Conservation (phyloP, 2,329 filamentous ascomycete species). For the Mariannaea elegans region DNA sequence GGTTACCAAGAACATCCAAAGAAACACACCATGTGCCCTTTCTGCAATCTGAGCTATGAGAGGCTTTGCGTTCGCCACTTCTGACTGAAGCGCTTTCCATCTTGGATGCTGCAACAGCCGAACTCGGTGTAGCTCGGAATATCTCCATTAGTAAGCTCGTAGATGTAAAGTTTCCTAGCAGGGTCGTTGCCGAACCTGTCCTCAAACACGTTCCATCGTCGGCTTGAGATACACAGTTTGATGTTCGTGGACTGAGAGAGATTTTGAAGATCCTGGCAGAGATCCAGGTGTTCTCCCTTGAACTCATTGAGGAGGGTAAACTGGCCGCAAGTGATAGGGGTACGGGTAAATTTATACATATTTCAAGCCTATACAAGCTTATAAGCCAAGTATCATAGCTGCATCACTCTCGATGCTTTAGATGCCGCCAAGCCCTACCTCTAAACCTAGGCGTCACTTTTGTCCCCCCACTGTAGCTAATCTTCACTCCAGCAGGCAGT, state of each 20-base stretch:
- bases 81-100: slow-evolving; percentile 6
- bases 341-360: too few species aligned
- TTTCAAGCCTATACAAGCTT: too few species aligned
- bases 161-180: slow-evolving; percentile 18
- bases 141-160: slow-evolving; percentile 24
- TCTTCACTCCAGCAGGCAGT: too few species aligned
- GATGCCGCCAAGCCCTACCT: too few species aligned
- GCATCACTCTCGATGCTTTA: too few species aligned
- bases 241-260: slow-evolving; percentile 8
- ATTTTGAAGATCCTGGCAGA: slow-evolving; percentile 10
- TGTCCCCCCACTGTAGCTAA: too few species aligned
- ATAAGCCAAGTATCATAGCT: too few species aligned
- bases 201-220: slow-evolving; percentile 22
- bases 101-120: background rate
- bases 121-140: slow-evolving; percentile 18
- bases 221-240: slow-evolving; percentile 30
- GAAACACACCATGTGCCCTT: slow-evolving; percentile 28
- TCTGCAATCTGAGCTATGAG: slow-evolving; percentile 7
- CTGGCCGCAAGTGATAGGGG: too few species aligned
- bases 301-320: slow-evolving; percentile 34
- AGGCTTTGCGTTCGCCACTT: background rate
- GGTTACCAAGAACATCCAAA: slow-evolving; percentile 32
- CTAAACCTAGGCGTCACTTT: too few species aligned
- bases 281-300: slow-evolving; percentile 14
- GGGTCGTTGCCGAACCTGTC: background rate